Evolutionary conservation across 2,329 filamentous ascomycete genomes (phyloP).

Genomic region (Nakataea oryzae): DNA sequence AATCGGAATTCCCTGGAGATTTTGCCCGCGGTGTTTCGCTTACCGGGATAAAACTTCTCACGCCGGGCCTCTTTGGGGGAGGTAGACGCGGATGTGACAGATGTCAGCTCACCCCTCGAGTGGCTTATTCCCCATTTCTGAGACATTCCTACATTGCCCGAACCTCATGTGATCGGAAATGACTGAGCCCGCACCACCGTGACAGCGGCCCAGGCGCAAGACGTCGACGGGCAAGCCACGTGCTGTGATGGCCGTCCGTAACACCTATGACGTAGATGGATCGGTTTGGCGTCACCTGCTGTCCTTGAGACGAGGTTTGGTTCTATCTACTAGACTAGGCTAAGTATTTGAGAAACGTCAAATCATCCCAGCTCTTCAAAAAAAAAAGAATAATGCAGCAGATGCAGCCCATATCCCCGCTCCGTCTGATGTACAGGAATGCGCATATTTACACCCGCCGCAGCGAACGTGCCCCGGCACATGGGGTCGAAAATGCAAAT

Average conservation of each 20-base stretch:
- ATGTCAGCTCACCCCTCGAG: background rate
- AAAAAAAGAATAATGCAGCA: background rate
- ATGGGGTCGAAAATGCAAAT: background rate
- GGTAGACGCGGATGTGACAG: background rate
- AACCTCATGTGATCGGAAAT: background rate
- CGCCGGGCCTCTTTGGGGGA: no score
- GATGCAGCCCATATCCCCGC: no score
- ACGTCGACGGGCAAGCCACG: background rate
- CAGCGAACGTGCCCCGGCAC: background rate
- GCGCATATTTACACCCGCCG: background rate
- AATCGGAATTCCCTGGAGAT: background rate
- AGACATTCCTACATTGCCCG: background rate
- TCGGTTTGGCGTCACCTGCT: background rate
- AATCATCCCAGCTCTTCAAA: background rate
- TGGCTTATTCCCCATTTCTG: background rate
- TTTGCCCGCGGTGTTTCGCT: no score
- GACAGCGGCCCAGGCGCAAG: background rate
- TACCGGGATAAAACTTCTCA: background rate
- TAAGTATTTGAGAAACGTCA: background rate
- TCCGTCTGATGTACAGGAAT: background rate
- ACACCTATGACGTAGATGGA: background rate
- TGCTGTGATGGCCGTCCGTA: background rate
- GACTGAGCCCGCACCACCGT: background rate
- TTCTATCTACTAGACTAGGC: background rate
- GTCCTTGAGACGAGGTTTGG: background rate